Percentiles rank a stretch among this genome's conserved stretches.
phyloP scores from a whole-genome alignment of 768 basidiomycete genomes.

The Artomyces pyxidatus region DNA sequence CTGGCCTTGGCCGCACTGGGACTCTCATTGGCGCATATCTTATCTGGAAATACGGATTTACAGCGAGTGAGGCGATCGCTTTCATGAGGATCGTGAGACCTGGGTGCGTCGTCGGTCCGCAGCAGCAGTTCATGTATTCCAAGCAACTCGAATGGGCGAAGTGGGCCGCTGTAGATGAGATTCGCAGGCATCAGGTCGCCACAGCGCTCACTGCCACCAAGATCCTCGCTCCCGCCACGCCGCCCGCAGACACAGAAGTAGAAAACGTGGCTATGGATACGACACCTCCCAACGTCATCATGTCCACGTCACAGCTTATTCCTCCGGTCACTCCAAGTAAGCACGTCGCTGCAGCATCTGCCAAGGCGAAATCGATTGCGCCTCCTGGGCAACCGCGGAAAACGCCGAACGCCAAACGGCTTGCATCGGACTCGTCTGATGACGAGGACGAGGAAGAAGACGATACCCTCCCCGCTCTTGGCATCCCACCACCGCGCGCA shows the following conservation, averaged over 20 bases:
- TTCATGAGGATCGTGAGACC: slow-evolving; percentile 98
- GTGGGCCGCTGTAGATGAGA: slow-evolving; percentile 85
- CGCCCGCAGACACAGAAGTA: slow-evolving; percentile 71
- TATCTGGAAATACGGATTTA: slow-evolving; percentile 98
- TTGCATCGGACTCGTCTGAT: slow-evolving; percentile 59
- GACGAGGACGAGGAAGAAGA: slow-evolving; percentile 52
- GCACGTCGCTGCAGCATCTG: slow-evolving; percentile 61
- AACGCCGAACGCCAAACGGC: slow-evolving; percentile 73
- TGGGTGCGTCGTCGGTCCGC: slow-evolving; percentile 86
- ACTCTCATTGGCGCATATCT: slow-evolving; percentile 97
- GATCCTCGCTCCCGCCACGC: slow-evolving; percentile 67
- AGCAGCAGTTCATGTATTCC: slow-evolving; percentile 92
- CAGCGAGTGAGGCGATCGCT: slow-evolving; percentile 90
- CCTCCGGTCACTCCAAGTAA: slow-evolving; percentile 80
- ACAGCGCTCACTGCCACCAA: slow-evolving; percentile 30
- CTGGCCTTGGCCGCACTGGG: slow-evolving; percentile 92
- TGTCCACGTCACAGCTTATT: slow-evolving; percentile 24
- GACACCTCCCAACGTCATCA: slow-evolving; percentile 28
- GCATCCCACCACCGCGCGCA: slow-evolving; percentile 33
- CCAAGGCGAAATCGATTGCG: slow-evolving; percentile 61
- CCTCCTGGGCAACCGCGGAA: slow-evolving; percentile 84
- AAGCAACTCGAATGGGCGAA: slow-evolving; percentile 92
- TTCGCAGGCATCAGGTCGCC: slow-evolving; percentile 41
- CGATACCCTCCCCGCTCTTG: slow-evolving; percentile 59
- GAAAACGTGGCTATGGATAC: slow-evolving; percentile 28